Evolutionary conservation across 2,329 filamentous ascomycete species (phyloP).

Genomic region (Phaeosphaeria sp.): DNA sequence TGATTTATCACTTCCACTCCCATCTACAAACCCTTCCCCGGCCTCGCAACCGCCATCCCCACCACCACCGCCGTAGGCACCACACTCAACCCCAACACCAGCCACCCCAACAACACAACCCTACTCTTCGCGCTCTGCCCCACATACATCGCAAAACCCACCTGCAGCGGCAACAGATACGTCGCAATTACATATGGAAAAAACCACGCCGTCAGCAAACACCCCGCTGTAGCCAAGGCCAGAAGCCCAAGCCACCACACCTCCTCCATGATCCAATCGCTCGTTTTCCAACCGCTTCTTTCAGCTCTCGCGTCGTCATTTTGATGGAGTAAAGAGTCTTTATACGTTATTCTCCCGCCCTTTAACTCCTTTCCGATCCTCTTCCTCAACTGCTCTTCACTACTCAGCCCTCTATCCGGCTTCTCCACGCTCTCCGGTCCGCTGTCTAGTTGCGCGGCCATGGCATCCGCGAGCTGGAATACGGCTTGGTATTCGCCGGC

Average conservation of each 20-base stretch:
- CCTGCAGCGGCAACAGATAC: not conserved
- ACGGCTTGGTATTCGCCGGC: conserved; percentile 28
- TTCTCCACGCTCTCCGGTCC: not conserved
- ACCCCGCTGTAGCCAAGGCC: not conserved
- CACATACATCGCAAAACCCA: conserved; percentile 1
- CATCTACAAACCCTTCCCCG: not conserved
- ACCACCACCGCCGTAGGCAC: not conserved
- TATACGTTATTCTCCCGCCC: conserved; percentile 26
- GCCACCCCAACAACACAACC: not conserved
- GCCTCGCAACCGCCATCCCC: not conserved
- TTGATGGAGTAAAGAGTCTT: not conserved
- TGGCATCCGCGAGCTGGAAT: conserved; percentile 27
- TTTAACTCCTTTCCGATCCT: conserved; percentile 7
- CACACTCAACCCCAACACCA: not conserved
- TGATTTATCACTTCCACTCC: no score
- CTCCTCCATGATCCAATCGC: not conserved
- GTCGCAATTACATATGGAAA: not conserved
- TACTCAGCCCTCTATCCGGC: not conserved
- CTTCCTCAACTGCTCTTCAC: conserved; percentile 1
- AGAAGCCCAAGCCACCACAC: not conserved
- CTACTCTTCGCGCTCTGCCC: not conserved
- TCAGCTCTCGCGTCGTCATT: not conserved
- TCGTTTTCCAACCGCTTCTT: not conserved
- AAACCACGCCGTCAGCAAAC: not conserved
- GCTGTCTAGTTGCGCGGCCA: conserved; percentile 11